A percentile compares a stretch with the other conserved stretches of the same genome.
phyloP scores from a whole-genome alignment of 768 basidiomycete species.

The Rhodotorula sphaerocarpa region DNA sequence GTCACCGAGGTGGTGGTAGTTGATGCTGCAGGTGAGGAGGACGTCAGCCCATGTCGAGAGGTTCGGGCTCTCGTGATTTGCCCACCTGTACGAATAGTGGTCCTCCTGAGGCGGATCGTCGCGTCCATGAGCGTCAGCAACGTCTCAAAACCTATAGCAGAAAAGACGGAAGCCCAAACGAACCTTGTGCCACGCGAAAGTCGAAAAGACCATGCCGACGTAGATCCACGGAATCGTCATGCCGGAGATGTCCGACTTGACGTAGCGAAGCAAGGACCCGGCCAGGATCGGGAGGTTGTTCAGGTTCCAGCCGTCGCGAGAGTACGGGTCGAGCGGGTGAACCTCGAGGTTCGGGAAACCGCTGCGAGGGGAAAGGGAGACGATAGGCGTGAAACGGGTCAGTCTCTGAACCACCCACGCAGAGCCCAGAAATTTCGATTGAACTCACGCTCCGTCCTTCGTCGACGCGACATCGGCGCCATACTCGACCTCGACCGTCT shows the following conservation, averaged over 20 bases:
- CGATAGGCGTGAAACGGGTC: no score
- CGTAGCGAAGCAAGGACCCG: conserved; percentile 87
- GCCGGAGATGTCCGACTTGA: conserved; percentile 97
- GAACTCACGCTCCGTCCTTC: conserved; percentile 80
- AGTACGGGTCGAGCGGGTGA: conserved; percentile 75
- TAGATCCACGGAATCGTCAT: conserved; percentile 88
- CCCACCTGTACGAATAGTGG: conserved; percentile 98
- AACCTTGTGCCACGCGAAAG: conserved; percentile 99
- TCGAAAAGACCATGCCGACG: conserved; percentile 97
- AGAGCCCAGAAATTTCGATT: neutral
- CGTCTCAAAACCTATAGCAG: no score
- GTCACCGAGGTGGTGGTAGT: conserved; percentile 79
- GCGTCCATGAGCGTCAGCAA: no score
- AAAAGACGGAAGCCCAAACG: no score
- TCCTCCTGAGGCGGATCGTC: conserved; percentile 55
- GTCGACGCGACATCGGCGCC: conserved; percentile 99
- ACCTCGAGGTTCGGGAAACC: conserved; percentile 94
- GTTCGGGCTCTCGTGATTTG: no score
- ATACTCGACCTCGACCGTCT: conserved; percentile 96
- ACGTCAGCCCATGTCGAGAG: conserved; percentile 37
- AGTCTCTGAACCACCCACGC: no score
- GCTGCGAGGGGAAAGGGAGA: conserved; percentile 48
- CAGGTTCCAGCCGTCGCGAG: conserved; percentile 91
- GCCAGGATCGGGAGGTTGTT: conserved; percentile 83
- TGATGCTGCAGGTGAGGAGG: conserved; percentile 27